phyloP scores from a whole-genome alignment of 2,329 filamentous ascomycete genomes.

The Aphanocladium album region DNA sequence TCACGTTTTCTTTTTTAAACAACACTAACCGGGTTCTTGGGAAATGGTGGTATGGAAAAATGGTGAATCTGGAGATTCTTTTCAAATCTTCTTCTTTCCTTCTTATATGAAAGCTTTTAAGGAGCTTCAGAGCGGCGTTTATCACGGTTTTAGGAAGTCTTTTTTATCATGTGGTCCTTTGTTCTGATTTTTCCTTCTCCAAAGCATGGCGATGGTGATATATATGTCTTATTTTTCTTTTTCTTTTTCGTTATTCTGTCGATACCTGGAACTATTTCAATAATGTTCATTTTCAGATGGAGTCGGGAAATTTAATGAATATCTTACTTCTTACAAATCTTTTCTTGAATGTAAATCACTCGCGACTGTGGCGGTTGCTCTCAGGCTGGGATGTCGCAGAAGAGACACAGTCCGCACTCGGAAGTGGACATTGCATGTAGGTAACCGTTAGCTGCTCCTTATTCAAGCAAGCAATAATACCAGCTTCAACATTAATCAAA shows the following conservation, averaged over 20 bases:
- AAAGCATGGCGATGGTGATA: conserved; percentile 11
- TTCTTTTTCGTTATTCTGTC: conserved; percentile 15
- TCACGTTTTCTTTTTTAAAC: neutral
- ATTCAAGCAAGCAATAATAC: too few species aligned
- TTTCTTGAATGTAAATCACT: too few species aligned
- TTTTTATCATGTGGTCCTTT: conserved; percentile 17
- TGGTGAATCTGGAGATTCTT: conserved; percentile 4
- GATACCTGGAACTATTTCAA: conserved; percentile 1
- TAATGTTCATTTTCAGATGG: conserved; percentile 10
- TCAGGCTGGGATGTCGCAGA: too few species aligned
- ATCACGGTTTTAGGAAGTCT: conserved; percentile 28
- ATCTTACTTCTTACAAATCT: too few species aligned
- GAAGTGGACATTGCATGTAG: too few species aligned
- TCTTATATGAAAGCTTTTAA: conserved; percentile 1
- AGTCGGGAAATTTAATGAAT: neutral
- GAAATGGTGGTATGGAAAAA: conserved; percentile 7
- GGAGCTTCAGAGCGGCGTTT: conserved; percentile 16
- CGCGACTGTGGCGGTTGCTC: too few species aligned
- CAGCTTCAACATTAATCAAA: too few species aligned
- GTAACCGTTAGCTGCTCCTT: too few species aligned
- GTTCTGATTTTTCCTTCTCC: conserved; percentile 20
- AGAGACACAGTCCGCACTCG: too few species aligned
- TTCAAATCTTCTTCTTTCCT: neutral
- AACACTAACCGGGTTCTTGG: conserved; percentile 5
- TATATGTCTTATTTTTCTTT: conserved; percentile 6